Evolutionary conservation across 2,329 filamentous ascomycete genomes (phyloP).

Genomic region (Aspergillus tanneri): DNA sequence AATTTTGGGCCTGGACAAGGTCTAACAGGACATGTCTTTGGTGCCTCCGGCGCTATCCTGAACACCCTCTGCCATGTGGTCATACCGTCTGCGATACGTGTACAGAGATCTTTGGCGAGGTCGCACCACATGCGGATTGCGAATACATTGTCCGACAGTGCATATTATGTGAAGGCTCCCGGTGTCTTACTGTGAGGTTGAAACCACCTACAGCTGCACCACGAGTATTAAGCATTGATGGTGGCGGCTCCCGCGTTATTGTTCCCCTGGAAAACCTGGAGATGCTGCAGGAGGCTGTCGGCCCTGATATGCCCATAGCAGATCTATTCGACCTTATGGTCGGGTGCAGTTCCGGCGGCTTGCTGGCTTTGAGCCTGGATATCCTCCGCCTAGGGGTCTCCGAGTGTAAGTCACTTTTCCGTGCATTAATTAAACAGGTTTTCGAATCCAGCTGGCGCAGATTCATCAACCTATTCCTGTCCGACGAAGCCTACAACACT

Average conservation of each 20-base stretch:
- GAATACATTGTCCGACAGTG: slow-evolving; percentile 19
- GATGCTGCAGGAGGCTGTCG: slow-evolving; percentile 11
- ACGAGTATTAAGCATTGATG: slow-evolving; percentile 38
- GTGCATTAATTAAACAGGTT: background rate
- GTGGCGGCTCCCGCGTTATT: slow-evolving; percentile 30
- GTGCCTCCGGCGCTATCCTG: slow-evolving; percentile 5
- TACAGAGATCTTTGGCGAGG: slow-evolving; percentile 7
- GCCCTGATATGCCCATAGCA: slow-evolving; percentile 1
- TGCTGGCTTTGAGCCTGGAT: slow-evolving; percentile 4
- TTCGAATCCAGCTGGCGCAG: background rate
- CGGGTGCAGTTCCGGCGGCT: slow-evolving; percentile 5
- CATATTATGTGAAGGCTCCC: slow-evolving; percentile 25
- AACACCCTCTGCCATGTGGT: slow-evolving; percentile 7
- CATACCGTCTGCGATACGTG: slow-evolving; percentile 11
- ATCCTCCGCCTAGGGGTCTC: slow-evolving; percentile 2
- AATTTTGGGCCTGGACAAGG: slow-evolving; percentile 6
- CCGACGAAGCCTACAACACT: slow-evolving; percentile 10
- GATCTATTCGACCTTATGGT: slow-evolving; percentile 9
- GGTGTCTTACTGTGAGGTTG: slow-evolving; percentile 25
- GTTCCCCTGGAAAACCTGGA: slow-evolving; percentile 13
- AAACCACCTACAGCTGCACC: slow-evolving; percentile 35
- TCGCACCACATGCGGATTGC: slow-evolving; percentile 1
- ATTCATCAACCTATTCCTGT: slow-evolving; percentile 1
- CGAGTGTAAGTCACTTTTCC: background rate
- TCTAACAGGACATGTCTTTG: slow-evolving; percentile 10